Conservation (phyloP, 306 rosid species). For the Vigna hirtella region DNA sequence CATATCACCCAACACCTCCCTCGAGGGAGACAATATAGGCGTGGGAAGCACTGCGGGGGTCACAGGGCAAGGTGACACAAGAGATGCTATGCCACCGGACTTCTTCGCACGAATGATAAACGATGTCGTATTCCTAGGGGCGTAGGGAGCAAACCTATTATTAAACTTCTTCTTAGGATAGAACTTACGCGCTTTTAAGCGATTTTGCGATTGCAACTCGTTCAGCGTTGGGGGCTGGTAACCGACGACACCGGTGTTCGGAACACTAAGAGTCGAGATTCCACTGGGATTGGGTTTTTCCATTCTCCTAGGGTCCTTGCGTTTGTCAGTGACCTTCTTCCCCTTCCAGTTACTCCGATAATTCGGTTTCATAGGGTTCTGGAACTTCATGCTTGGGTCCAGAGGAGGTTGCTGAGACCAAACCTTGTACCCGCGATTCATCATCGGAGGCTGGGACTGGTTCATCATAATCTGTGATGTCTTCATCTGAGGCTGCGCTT, state of each 20-base stretch:
- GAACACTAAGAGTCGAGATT: constrained; percentile 13
- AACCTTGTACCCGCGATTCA: constrained; percentile 57
- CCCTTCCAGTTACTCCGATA: constrained; percentile 84
- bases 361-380: constrained; percentile 53
- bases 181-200: constrained; percentile 84
- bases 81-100: constrained; percentile 85
- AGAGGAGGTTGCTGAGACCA: constrained; percentile 58
- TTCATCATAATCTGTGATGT: constrained; percentile 54
- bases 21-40: constrained; percentile 81
- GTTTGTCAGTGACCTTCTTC: constrained; percentile 68
- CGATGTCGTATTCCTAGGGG: constrained; percentile 94
- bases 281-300: constrained; percentile 48
- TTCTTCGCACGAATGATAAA: constrained; percentile 88
- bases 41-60: constrained; percentile 93
- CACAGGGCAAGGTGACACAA: constrained; percentile 89
- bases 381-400: constrained; percentile 58
- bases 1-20: constrained; percentile 90
- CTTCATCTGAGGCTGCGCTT: constrained; percentile 49
- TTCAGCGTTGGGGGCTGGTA: constrained; percentile 81
- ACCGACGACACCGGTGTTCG: constrained; percentile 32
- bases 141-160: constrained; percentile 87
- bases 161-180: constrained; percentile 87
- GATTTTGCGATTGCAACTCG: constrained; percentile 87
- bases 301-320: constrained; percentile 67
- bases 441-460: constrained; percentile 55